Percentiles rank a stretch among this genome's conserved stretches.
Evolutionary conservation across 345 rosid genomes (phyloP).

Genomic region (Eucalyptus curtisii): DNA sequence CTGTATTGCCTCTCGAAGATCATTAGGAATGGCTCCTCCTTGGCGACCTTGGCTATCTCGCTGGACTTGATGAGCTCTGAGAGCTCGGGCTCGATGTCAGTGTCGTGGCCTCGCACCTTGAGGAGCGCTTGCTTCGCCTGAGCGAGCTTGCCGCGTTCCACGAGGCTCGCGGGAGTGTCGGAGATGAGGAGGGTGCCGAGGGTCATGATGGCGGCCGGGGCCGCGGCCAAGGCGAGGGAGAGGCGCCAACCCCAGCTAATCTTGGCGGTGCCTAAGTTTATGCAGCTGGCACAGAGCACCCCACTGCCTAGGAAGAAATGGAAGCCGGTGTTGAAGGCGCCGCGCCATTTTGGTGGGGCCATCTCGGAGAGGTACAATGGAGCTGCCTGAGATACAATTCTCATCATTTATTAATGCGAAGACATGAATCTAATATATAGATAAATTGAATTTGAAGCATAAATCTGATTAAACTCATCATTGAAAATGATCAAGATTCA

Average conservation of each 20-base stretch:
- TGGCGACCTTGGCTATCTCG: constrained; percentile 31
- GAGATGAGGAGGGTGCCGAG: constrained; percentile 49
- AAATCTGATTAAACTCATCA: background rate
- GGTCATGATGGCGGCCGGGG: constrained; percentile 71
- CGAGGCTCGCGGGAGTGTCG: constrained; percentile 64
- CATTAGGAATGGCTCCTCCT: constrained; percentile 32
- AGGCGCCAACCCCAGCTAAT: constrained; percentile 68
- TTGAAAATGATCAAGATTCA: background rate
- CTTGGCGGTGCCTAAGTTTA: constrained; percentile 42
- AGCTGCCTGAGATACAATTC: constrained; percentile 30
- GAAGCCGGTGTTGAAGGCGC: constrained; percentile 60
- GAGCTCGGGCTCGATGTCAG: constrained; percentile 43
- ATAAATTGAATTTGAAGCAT: background rate
- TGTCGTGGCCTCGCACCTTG: constrained; percentile 26
- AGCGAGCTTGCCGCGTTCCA: constrained; percentile 46
- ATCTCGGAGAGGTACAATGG: constrained; percentile 77
- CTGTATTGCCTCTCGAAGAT: constrained; percentile 42
- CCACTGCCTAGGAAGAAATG: constrained; percentile 63
- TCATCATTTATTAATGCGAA: background rate
- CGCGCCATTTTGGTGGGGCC: constrained; percentile 77
- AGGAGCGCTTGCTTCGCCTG: constrained; percentile 35
- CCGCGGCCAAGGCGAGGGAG: constrained; percentile 54
- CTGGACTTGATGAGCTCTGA: constrained; percentile 36
- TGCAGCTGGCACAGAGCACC: constrained; percentile 42
- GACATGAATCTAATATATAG: background rate